phyloP scores from a whole-genome alignment of 306 rosid species.

The Ormosia emarginata region DNA sequence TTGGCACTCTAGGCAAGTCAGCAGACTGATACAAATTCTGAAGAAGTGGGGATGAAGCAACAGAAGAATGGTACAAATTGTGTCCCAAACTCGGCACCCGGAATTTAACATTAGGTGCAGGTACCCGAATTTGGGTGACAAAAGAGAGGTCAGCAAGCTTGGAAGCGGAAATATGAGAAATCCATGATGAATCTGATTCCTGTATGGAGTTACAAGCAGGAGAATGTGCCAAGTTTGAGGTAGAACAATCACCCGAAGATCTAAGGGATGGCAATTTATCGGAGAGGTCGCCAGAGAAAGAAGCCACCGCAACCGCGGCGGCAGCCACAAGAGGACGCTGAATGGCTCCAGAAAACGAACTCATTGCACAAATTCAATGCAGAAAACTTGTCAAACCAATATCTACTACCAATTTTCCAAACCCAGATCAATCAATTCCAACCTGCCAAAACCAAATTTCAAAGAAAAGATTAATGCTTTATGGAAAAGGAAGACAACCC shows the following conservation, averaged over 20 bases:
- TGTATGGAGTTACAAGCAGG: slow-evolving; percentile 12
- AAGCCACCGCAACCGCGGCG: slow-evolving; percentile 73
- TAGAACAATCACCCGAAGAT: slow-evolving; percentile 37
- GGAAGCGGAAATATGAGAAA: slow-evolving; percentile 56
- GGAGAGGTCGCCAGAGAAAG: slow-evolving; percentile 64
- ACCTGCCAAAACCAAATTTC: neutral
- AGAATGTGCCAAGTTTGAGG: slow-evolving; percentile 32
- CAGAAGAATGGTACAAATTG: slow-evolving; percentile 28
- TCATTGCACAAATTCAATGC: slow-evolving; percentile 44
- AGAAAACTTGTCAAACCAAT: slow-evolving; percentile 29
- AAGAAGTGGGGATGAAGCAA: slow-evolving; percentile 51
- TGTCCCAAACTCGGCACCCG: slow-evolving; percentile 37
- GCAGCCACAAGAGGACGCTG: slow-evolving; percentile 91
- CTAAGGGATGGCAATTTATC: slow-evolving; percentile 48
- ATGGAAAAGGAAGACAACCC: neutral
- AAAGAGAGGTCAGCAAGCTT: slow-evolving; percentile 59
- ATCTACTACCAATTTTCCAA: neutral
- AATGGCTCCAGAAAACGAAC: slow-evolving; percentile 70
- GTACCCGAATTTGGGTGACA: slow-evolving; percentile 50
- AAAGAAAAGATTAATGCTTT: slow-evolving; percentile 8
- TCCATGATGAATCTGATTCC: slow-evolving; percentile 41
- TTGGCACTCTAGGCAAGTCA: slow-evolving; percentile 40
- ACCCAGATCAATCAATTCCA: neutral
- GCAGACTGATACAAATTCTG: slow-evolving; percentile 59
- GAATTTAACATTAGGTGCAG: slow-evolving; percentile 54